Percentiles rank a stretch among this genome's conserved stretches.
Evolutionary conservation across 75 land plant genomes (phyloP).

Genomic region (Gnetum montanum): DNA sequence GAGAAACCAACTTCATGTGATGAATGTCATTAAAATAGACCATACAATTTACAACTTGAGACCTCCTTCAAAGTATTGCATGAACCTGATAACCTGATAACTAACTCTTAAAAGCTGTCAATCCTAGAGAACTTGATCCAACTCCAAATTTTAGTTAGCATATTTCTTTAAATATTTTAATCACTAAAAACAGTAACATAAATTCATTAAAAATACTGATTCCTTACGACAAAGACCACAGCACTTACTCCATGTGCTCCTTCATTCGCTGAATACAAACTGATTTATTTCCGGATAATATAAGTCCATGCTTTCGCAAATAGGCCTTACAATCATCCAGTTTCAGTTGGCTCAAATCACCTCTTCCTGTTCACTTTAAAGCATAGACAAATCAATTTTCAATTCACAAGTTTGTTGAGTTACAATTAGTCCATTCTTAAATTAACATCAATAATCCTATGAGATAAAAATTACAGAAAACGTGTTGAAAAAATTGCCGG

Average conservation of each 20-base stretch:
- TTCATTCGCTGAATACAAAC: constrained; percentile 19
- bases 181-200: background rate
- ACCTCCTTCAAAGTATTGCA: too few relatives aligned
- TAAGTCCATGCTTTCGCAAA: constrained; percentile 24
- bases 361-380: constrained; percentile 12
- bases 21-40: background rate
- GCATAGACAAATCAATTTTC: too few relatives aligned
- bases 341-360: constrained; percentile 23
- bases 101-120: background rate
- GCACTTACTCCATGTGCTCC: constrained; percentile 25
- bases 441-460: too few relatives aligned
- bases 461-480: too few relatives aligned
- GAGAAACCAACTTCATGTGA: background rate
- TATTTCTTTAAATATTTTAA: background rate
- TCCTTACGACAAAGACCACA: too few relatives aligned
- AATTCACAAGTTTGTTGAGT: too few relatives aligned
- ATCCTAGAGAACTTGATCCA: background rate
- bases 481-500: too few relatives aligned
- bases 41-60: background rate
- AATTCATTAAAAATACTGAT: background rate
- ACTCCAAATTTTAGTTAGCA: background rate
- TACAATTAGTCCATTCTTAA: too few relatives aligned
- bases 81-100: background rate
- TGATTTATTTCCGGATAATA: constrained; percentile 18
- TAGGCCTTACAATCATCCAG: constrained; percentile 23